phyloP scores from a whole-genome alignment of 148 eudicot species.

The Chenopodium quinoa region DNA sequence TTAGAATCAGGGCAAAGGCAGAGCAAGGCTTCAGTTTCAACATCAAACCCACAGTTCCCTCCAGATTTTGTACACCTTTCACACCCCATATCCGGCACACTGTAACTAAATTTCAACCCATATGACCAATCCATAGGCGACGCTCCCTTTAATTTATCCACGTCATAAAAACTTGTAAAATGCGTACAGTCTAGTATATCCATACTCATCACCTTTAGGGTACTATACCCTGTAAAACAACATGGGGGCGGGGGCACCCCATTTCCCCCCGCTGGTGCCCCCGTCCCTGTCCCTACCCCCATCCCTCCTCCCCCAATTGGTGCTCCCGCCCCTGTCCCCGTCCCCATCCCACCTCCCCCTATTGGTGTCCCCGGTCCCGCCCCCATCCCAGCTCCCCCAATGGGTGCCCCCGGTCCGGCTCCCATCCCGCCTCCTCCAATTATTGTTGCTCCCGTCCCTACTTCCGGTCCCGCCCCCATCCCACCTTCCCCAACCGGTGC shows the following conservation, averaged over 20 bases:
- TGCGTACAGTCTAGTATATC: constrained; percentile 81
- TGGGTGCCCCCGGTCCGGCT: background rate
- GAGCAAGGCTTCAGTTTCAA: constrained; percentile 59
- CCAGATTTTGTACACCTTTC: constrained; percentile 62
- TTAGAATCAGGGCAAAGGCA: constrained; percentile 62
- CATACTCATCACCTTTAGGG: constrained; percentile 84
- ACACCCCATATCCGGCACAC: constrained; percentile 81
- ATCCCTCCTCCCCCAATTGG: background rate
- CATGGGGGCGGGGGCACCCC: constrained; percentile 54
- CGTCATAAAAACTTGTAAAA: constrained; percentile 63
- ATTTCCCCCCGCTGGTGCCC: background rate
- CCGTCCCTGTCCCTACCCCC: background rate
- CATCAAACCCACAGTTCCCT: constrained; percentile 85
- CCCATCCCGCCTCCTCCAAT: background rate
- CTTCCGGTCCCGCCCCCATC: background rate
- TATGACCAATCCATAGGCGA: constrained; percentile 82
- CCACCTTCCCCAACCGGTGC: background rate
- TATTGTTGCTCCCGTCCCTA: background rate
- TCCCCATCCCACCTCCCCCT: background rate
- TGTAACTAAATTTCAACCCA: constrained; percentile 67
- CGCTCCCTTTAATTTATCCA: constrained; percentile 51
- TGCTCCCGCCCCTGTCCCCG: background rate
- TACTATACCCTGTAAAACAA: constrained; percentile 76
- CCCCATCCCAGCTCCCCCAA: background rate
- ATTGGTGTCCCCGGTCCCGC: background rate